Base-by-base conservation (phyloP, 1,284 basidiomycete genomes). In the Microbotryum silenes-acaulis region DNA sequence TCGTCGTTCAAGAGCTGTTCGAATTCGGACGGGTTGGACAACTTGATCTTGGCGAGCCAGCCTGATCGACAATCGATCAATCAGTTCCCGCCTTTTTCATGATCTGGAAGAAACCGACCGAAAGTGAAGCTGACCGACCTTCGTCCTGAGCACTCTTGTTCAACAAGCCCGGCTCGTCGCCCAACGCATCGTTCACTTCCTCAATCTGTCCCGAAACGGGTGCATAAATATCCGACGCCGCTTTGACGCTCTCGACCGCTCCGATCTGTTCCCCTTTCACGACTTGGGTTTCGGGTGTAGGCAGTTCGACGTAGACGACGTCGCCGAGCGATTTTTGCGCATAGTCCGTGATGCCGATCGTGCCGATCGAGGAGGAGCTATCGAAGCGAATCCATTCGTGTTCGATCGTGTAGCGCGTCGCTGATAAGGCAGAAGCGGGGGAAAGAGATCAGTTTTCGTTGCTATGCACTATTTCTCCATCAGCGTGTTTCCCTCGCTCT, bases 271-370 rank as follows among this genome's bases (percentile, higher is more conserved):
- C 94, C 97, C 90, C 91, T 76, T 87, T 79, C 45, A 77, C 75
- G 61, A 97, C 81, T 68, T 83, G 77, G 3, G 81, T 80, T 10
- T 88, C 91, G n/a, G 81, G 75, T 16, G 76, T 71, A 4, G 91
- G 90, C 59, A 98, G 82, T 76, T 98, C 96, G 60, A 98, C 91
- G 78, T 91, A 99, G 54, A 98, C 94, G 61, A 98, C 91, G 76
- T 99, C 96, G 29, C 94, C 96, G 4, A 99, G 82, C 56, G 87
- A 85, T 61, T 85, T 83, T 76, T 97, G 92, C 5, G 94, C 94
- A 75, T 97, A 89, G 75, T 97, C 81, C 23, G 96, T 97, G 75
- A 99, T 92, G 51, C 85, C 85, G 50, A 98, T 81, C 9, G 83
- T 87, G 49, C 91, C 96, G 56, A 92, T 72, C 61, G 87, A 85